Evolutionary conservation across 768 basidiomycete genomes (phyloP).

Genomic region (Mycena vitilis): DNA sequence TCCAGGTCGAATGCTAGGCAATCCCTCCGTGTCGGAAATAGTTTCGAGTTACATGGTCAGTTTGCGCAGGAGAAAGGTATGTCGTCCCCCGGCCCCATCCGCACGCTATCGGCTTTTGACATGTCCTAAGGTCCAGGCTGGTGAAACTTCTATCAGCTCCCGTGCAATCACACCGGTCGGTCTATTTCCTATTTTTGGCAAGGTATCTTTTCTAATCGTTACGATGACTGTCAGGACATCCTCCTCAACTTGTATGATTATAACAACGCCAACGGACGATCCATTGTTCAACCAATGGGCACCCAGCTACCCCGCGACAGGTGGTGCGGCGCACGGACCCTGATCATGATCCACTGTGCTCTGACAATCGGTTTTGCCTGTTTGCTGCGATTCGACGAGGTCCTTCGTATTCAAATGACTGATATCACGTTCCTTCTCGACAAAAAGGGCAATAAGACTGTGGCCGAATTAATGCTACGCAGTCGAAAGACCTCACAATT

Average conservation of each 20-base stretch:
- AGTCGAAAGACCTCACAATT: slow-evolving; percentile 43
- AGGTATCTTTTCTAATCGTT: too few relatives aligned
- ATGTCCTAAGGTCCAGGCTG: slow-evolving; percentile 34
- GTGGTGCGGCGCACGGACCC: slow-evolving; percentile 44
- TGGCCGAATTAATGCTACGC: slow-evolving; percentile 39
- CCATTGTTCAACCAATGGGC: too few relatives aligned
- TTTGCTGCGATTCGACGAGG: slow-evolving; percentile 47
- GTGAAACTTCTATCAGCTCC: slow-evolving; percentile 34
- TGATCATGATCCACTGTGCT: slow-evolving; percentile 41
- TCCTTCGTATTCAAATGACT: slow-evolving; percentile 44
- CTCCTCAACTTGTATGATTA: slow-evolving; percentile 1
- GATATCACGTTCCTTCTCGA: slow-evolving; percentile 34
- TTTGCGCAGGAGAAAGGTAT: slow-evolving; percentile 25
- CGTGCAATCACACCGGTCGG: slow-evolving; percentile 35
- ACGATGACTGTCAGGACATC: slow-evolving; percentile 15
- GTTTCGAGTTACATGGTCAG: slow-evolving; percentile 37
- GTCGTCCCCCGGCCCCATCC: too few relatives aligned
- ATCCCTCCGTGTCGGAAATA: slow-evolving; percentile 37
- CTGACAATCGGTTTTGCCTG: slow-evolving; percentile 48
- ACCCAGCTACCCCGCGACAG: too few relatives aligned
- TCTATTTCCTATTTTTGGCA: too few relatives aligned
- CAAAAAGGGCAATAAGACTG: neutral
- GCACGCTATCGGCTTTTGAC: neutral
- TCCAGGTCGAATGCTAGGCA: too few relatives aligned
- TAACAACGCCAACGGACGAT: slow-evolving; percentile 28